A percentile compares a stretch with the other conserved stretches of the same genome.
Evolutionary conservation across 345 rosid species (phyloP).

Genomic region (Aegle marmelos): DNA sequence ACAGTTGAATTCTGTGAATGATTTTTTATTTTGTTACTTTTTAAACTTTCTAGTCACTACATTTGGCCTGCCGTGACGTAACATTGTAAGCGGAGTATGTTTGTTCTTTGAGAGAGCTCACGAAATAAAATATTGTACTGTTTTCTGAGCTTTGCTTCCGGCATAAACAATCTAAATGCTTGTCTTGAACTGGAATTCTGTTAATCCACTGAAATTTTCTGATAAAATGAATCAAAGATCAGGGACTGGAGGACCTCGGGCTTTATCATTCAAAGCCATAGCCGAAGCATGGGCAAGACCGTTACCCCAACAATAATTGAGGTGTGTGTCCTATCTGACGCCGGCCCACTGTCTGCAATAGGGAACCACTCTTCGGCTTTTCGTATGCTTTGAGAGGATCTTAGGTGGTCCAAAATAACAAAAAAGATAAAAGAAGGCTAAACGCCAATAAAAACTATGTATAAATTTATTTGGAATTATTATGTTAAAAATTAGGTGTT

Average conservation of each 20-base stretch:
- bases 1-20: not conserved
- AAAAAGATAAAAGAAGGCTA: too few species aligned
- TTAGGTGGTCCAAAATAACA: not conserved
- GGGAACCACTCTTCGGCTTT: not conserved
- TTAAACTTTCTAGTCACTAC: not conserved
- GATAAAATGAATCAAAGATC: too few species aligned
- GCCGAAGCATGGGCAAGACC: not conserved
- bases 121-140: slow-evolving; percentile 1
- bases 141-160: slow-evolving; percentile 5
- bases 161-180: not conserved
- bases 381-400: not conserved
- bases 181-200: not conserved
- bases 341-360: not conserved
- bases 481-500: too few species aligned
- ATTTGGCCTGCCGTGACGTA: not conserved
- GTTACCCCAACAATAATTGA: not conserved
- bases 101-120: not conserved
- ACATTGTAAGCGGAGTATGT: not conserved
- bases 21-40: not conserved
- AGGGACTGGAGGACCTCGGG: not conserved
- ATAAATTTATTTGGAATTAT: too few species aligned
- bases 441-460: too few species aligned
- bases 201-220: too few species aligned
- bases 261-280: not conserved
- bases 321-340: not conserved